Percentiles rank a stretch among this genome's conserved stretches.
Evolutionary conservation across 225 moss, liverwort and hornwort genomes (phyloP).

Genomic region (Thuidium tamariscinum): DNA sequence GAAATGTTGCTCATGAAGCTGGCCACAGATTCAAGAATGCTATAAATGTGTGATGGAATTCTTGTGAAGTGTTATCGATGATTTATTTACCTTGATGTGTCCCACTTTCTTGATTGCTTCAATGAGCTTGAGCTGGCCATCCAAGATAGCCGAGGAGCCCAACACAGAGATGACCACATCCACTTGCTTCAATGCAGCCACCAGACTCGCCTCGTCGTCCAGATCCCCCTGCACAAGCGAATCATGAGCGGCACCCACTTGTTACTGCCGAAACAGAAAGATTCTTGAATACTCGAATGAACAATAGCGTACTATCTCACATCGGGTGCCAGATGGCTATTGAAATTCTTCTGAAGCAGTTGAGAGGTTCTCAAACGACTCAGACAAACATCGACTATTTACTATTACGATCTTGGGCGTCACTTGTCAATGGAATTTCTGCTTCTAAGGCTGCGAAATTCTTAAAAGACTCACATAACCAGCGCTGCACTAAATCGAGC

Average conservation of each 20-base stretch:
- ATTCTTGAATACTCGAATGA: not conserved
- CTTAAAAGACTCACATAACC: not conserved
- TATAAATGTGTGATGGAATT: not conserved
- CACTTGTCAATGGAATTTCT: not conserved
- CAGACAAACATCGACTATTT: no score
- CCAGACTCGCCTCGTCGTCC: not conserved
- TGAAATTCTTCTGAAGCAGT: not conserved
- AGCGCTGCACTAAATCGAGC: not conserved
- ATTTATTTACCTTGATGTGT: not conserved
- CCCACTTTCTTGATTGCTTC: constrained; percentile 13
- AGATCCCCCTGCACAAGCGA: not conserved
- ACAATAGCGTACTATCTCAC: no score
- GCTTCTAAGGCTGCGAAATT: not conserved
- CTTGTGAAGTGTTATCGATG: not conserved
- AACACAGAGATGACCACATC: constrained; percentile 5
- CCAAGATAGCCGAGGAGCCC: not conserved
- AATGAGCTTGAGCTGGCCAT: constrained; percentile 17
- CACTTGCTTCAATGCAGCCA: constrained; percentile 12
- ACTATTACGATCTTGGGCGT: no score
- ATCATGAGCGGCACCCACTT: not conserved
- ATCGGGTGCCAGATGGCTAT: not conserved
- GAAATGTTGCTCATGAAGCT: no score
- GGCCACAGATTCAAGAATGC: not conserved
- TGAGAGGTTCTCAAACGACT: no score
- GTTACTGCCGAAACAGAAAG: not conserved